A percentile compares a stretch with the other conserved stretches of the same genome.
Evolutionary conservation across 805 yeast genomes (phyloP).

Genomic region (Zygosaccharomyces bailii): DNA sequence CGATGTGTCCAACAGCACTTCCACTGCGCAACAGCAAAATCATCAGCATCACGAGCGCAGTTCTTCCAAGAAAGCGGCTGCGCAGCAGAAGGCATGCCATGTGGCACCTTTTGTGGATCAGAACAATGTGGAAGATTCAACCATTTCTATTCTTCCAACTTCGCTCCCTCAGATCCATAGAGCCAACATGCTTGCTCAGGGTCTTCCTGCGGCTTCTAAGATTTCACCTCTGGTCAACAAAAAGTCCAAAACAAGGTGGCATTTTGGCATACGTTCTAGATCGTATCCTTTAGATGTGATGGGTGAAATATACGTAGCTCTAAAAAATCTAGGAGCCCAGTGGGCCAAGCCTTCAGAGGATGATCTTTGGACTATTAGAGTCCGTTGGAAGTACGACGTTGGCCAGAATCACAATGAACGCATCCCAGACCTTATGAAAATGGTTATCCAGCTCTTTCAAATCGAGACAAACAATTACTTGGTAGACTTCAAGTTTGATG

Average conservation of each 20-base stretch:
- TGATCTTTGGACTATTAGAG: conserved; percentile 92
- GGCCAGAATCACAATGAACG: conserved; percentile 35
- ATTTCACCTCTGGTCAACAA: conserved; percentile 61
- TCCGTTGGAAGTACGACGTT: conserved; percentile 81
- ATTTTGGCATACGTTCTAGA: conserved; percentile 93
- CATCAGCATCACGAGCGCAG: conserved; percentile 6
- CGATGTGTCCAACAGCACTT: conserved; percentile 8
- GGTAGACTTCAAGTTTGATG: conserved; percentile 96
- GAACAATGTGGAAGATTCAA: conserved; percentile 47
- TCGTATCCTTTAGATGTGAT: conserved; percentile 96
- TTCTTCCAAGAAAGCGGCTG: conserved; percentile 14
- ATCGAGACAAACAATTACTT: conserved; percentile 92
- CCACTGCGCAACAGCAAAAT: conserved; percentile 5
- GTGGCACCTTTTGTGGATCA: conserved; percentile 34
- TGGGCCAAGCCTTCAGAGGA: conserved; percentile 96
- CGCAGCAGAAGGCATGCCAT: conserved; percentile 36
- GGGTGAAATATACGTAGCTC: conserved; percentile 96
- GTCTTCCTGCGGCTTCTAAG: conserved; percentile 46
- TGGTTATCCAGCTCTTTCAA: conserved; percentile 95
- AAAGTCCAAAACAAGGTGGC: conserved; percentile 95
- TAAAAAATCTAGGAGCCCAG: conserved; percentile 91
- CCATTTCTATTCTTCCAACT: conserved; percentile 89
- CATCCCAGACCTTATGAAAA: conserved; percentile 81
- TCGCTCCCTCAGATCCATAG: conserved; percentile 92
- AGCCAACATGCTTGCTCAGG: conserved; percentile 77